Conservation (phyloP, 2,329 filamentous ascomycete genomes). For the Stylonectria norvegica region DNA sequence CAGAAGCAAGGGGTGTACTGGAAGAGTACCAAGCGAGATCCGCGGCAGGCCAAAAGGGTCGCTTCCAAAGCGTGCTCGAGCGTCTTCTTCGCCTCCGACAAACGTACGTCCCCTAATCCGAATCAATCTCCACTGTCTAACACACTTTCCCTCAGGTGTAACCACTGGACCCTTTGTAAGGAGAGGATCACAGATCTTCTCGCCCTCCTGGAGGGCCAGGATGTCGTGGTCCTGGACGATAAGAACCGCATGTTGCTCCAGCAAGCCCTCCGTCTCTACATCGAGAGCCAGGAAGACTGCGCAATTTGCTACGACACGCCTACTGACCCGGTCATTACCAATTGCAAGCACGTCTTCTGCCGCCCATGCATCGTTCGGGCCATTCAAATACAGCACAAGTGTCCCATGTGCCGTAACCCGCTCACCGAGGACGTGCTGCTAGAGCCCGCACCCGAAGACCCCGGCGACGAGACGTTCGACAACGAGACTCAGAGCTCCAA, state of each 20-base stretch:
- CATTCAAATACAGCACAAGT: conserved; percentile 73
- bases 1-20: conserved; percentile 71
- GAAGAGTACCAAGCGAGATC: conserved; percentile 53
- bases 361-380: conserved; percentile 68
- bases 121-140: not conserved
- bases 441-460: conserved; percentile 58
- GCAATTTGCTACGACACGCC: conserved; percentile 74
- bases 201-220: conserved; percentile 62
- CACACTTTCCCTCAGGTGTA: conserved; percentile 54
- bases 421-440: conserved; percentile 60
- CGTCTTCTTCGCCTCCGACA: conserved; percentile 79
- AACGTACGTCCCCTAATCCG: conserved; percentile 41
- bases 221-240: conserved; percentile 65
- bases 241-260: conserved; percentile 72
- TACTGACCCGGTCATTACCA: conserved; percentile 73
- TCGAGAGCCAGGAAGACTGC: conserved; percentile 80
- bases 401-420: conserved; percentile 76
- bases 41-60: conserved; percentile 43
- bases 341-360: conserved; percentile 81
- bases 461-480: conserved; percentile 47
- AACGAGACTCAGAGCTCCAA: conserved; percentile 71
- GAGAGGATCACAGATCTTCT: conserved; percentile 71
- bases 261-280: conserved; percentile 69
- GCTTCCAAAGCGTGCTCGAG: conserved; percentile 75
- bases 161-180: conserved; percentile 81